These are phyloP conservation scores for Intubia oerlemansii DNA, from an alignment of 2,329 filamentous ascomycete genomes.

Conservation along the genomic window DNA sequence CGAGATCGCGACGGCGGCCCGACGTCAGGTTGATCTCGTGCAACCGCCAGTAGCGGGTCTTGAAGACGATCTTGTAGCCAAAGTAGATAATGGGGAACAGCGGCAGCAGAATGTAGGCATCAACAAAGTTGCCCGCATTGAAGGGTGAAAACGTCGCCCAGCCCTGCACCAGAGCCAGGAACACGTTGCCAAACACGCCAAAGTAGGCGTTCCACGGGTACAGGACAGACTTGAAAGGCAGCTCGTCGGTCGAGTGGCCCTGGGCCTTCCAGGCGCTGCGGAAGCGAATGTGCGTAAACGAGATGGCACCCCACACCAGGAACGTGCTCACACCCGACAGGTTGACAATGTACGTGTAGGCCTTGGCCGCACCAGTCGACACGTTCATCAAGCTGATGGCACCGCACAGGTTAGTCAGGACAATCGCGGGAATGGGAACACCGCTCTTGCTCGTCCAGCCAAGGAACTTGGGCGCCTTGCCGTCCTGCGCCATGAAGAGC, in stretches of 20 bases:
- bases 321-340: slow-evolving; percentile 50
- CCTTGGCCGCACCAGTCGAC: slow-evolving; percentile 40
- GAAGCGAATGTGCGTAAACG: slow-evolving; percentile 51
- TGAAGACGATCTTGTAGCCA: slow-evolving; percentile 30
- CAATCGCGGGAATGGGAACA: slow-evolving; percentile 35
- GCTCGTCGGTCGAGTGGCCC: slow-evolving; percentile 27
- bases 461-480: slow-evolving; percentile 48
- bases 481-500: slow-evolving; percentile 52
- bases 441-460: slow-evolving; percentile 46
- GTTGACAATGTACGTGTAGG: slow-evolving; percentile 50
- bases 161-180: slow-evolving; percentile 38
- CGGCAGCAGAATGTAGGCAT: slow-evolving; percentile 39
- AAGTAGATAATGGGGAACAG: slow-evolving; percentile 36
- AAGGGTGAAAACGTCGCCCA: slow-evolving; percentile 39
- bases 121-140: slow-evolving; percentile 34
- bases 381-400: slow-evolving; percentile 57
- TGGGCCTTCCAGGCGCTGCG: slow-evolving; percentile 39
- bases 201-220: slow-evolving; percentile 40
- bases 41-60: slow-evolving; percentile 26
- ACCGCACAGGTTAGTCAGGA: slow-evolving; percentile 50
- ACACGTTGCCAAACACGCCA: slow-evolving; percentile 32
- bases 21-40: slow-evolving; percentile 34
- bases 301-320: slow-evolving; percentile 50
- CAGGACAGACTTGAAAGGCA: slow-evolving; percentile 31
- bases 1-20: slow-evolving; percentile 31